Base-by-base conservation (phyloP, 768 basidiomycete genomes). In the Tricholoma matsutake region DNA sequence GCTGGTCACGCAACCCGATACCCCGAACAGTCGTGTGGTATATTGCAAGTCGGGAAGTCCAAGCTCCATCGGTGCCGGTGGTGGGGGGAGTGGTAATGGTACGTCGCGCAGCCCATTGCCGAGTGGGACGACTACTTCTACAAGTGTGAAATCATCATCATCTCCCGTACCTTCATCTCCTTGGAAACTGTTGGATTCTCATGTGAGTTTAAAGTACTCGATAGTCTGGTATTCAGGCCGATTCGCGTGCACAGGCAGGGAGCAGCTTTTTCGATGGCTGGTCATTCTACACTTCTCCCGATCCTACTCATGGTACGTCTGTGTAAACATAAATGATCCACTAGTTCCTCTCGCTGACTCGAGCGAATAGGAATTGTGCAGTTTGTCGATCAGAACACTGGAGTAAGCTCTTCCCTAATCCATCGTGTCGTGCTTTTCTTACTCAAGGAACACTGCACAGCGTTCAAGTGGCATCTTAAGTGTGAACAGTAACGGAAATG, bases 211-310 rank as follows among this genome's bases (percentile, higher is more conserved):
- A 29, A 34, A 53, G 29, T 51, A 41, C 18, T 45, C 14, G 31
- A 43, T 41, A 18, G 2, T 13, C 32, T 29, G 13, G 28, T 37
- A 51, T 57, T 49, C 65, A 68, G 57, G 60, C 41, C 28, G 41
- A 55, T 57, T 64, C 20, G 39, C 59, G 35, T 47, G 31, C 56
- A 49, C 69, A 87, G 86, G 72, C 80, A 54, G 94, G 92, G 18
- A 77, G 75, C 53, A 80, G 78, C 43, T 97, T 97, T 78, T 96
- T 95, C 63, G 77, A 90, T 68, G 88, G 86, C 52, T 96, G 89
- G 89, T 69, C 83, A 66, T 96, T 96, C 76, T 87, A 78, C 69
- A 83, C 80, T 8, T 72, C 65, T 31, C 65, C 76, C 9, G 94
- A 96, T 77, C 93, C 94, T 4, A 97, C 94, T 0, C 73, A 86